Evolutionary conservation across 2,329 filamentous ascomycete species (phyloP).

Genomic region (Beauveria medogensis): DNA sequence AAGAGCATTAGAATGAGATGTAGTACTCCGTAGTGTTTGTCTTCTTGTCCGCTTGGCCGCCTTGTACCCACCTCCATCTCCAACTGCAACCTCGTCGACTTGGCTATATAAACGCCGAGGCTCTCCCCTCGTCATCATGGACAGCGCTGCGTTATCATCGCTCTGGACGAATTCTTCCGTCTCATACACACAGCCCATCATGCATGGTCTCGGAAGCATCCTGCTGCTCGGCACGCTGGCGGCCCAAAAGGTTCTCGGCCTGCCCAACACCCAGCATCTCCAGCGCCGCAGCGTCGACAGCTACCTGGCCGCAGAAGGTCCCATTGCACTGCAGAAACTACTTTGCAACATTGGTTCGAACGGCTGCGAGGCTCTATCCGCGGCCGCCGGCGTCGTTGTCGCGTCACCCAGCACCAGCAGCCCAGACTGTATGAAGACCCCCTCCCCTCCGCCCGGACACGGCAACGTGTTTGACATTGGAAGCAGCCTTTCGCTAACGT

Average conservation of each 20-base stretch:
- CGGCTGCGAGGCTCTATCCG: conserved; percentile 42
- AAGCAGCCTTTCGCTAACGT: not conserved
- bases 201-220: conserved; percentile 42
- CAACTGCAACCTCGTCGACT: not conserved
- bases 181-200: conserved; percentile 27
- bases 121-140: not conserved
- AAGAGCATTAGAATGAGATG: too few relatives aligned
- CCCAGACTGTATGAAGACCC: conserved; percentile 43
- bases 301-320: conserved; percentile 44
- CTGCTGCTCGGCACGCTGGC: conserved; percentile 43
- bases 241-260: conserved; percentile 42
- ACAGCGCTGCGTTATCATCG: not conserved
- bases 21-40: too few relatives aligned
- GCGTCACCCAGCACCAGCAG: conserved; percentile 46
- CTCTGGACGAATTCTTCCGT: conserved; percentile 13
- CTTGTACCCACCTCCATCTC: conserved; percentile 4
- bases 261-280: conserved; percentile 25
- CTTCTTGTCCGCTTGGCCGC: too few relatives aligned
- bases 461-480: too few relatives aligned
- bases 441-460: too few relatives aligned
- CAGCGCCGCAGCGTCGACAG: conserved; percentile 37
- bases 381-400: conserved; percentile 43
- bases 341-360: conserved; percentile 52
- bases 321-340: conserved; percentile 42
- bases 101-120: not conserved